Conservation (phyloP, 176 grass and related monocot species). For the Lolium rigidum region DNA sequence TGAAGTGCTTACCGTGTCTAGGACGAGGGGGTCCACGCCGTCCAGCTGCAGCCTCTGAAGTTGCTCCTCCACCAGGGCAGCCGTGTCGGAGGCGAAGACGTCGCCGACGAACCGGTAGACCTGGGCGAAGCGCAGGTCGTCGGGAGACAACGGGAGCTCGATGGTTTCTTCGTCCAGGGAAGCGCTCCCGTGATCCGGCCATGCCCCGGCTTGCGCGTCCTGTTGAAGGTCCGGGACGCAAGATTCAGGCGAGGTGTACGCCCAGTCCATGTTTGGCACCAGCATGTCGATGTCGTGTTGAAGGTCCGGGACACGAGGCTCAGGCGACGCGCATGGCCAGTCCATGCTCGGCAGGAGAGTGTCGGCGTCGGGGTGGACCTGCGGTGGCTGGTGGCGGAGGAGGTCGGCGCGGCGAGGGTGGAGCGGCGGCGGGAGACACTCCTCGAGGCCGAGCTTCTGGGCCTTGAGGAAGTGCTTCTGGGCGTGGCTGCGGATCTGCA, state of each 20-base stretch:
- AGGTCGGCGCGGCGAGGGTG: conserved; percentile 41
- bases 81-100: conserved; percentile 3
- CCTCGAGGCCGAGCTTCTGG: conserved; percentile 57
- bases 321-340: not conserved
- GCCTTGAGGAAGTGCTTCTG: conserved; percentile 83
- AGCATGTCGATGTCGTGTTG: no score
- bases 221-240: not conserved
- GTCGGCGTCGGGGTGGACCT: not conserved
- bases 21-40: not conserved
- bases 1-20: conserved; percentile 19
- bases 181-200: not conserved
- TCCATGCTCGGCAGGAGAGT: not conserved
- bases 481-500: conserved; percentile 78
- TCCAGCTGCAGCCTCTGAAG: not conserved
- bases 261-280: not conserved
- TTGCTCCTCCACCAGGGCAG: not conserved
- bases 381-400: not conserved
- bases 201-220: not conserved
- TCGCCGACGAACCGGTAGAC: conserved; percentile 28
- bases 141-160: not conserved
- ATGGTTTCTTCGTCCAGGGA: not conserved
- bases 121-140: conserved; percentile 6
- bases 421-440: conserved; percentile 55
- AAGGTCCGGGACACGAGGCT: not conserved
- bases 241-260: not conserved